Base-by-base conservation (phyloP, 345 rosid species). In the Populus tremula region DNA sequence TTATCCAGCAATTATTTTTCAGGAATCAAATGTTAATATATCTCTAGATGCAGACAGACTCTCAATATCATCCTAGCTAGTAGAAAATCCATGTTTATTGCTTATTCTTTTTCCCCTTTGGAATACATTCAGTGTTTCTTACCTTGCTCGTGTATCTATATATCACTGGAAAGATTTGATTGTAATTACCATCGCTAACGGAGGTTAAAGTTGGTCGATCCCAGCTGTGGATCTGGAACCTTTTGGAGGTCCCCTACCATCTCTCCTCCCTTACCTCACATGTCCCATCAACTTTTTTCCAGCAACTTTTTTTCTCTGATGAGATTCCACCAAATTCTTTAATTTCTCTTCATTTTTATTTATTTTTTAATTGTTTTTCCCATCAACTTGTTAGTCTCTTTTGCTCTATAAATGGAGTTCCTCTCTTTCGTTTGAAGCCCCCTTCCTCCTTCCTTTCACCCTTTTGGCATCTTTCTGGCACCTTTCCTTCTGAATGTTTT, bases 201-300 rank as follows among this genome's bases (percentile, higher is more conserved):
- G 38, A 82, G 36, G 21, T 45, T 49, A 47, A 64, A 82, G 53
- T 23, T 33, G 87, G 84, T 72, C 10, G 63, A 59, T 69, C 70
- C 86, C 93, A 85, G 88, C 89, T 89, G 90, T 89, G 90, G 80
- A 80, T 77, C 75, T 81, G 81, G 82, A 76, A 82, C n/a, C 76
- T 54, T 69, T 4, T 72, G 59, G 81, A 74, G 41, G 70, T 72
- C 72, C 70, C 31, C 27, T 69, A 50, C 29, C 11, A 59, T 54
- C 66, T 43, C 50, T 16, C 56, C 39, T 62, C 5, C 69, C 71
- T 70, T 67, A 69, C 84, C 85, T 73, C 92, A 86, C 89, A 83
- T 89, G 90, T 87, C 85, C 76, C 86, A 78, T 84, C 87, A 65
- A 84, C 68, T 43, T 76, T 84, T 85, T 78, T 10, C 71, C 73